Conservation (phyloP, 176 grass and related monocot genomes). For the Typha latifolia region DNA sequence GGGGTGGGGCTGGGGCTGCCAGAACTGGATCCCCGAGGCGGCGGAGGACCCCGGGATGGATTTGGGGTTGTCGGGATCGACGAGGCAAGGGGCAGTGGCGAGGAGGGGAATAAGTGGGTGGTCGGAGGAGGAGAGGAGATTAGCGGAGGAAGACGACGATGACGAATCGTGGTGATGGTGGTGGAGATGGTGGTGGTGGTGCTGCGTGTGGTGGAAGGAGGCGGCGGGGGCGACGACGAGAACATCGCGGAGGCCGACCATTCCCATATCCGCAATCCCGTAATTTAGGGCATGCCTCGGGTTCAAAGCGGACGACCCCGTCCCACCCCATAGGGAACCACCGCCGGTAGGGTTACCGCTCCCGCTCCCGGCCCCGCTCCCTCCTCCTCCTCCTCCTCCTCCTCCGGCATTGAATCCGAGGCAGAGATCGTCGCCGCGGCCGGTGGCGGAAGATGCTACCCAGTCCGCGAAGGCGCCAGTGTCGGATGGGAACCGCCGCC, state of each 20-base stretch:
- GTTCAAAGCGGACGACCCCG: too few relatives aligned
- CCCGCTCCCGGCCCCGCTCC: slow-evolving; percentile 30
- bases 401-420: slow-evolving; percentile 81
- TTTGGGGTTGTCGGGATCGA: slow-evolving; percentile 14
- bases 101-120: slow-evolving; percentile 65
- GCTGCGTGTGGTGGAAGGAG: slow-evolving; percentile 35
- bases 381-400: slow-evolving; percentile 15
- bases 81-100: slow-evolving; percentile 43
- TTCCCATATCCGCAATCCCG: slow-evolving; percentile 50
- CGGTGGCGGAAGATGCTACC: slow-evolving; percentile 41
- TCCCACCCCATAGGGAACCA: slow-evolving; percentile 3
- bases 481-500: slow-evolving; percentile 71
- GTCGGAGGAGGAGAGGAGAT: slow-evolving; percentile 6
- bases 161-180: slow-evolving; percentile 19
- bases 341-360: slow-evolving; percentile 15
- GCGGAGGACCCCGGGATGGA: not conserved
- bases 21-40: slow-evolving; percentile 56
- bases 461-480: slow-evolving; percentile 75
- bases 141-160: not conserved
- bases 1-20: slow-evolving; percentile 36
- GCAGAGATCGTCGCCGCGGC: slow-evolving; percentile 64
- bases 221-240: slow-evolving; percentile 46
- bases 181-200: slow-evolving; percentile 70
- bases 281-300: slow-evolving; percentile 36
- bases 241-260: slow-evolving; percentile 41